A percentile compares a stretch with the other conserved stretches of the same genome.
phyloP scores from a whole-genome alignment of 805 yeast species.

The Danielia oregonensis region DNA sequence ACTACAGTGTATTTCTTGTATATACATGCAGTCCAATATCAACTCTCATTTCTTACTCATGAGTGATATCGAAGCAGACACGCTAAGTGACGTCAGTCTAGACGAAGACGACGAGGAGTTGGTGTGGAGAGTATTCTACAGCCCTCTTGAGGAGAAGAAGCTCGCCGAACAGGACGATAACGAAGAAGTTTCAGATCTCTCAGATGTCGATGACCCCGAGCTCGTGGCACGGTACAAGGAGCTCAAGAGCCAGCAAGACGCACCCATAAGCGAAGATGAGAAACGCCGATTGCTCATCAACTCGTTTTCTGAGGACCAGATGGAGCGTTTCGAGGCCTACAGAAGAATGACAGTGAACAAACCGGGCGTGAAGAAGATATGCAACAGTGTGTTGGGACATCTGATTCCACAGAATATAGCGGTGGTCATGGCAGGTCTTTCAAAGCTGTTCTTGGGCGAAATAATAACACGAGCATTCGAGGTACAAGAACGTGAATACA shows the following conservation, averaged over 20 bases:
- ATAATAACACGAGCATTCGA: constrained; percentile 77
- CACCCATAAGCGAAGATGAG: constrained; percentile 45
- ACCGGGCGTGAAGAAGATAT: constrained; percentile 74
- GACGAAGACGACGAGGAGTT: constrained; percentile 45
- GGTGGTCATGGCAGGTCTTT: constrained; percentile 77
- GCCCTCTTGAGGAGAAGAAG: constrained; percentile 18
- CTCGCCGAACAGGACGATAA: constrained; percentile 10
- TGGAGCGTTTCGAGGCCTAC: constrained; percentile 82
- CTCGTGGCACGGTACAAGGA: constrained; percentile 28
- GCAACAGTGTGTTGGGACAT: constrained; percentile 75
- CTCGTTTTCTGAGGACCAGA: constrained; percentile 75
- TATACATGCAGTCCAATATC: too few relatives aligned
- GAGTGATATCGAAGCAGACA: constrained; percentile 17
- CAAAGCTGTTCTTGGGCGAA: constrained; percentile 88
- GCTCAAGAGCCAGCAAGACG: constrained; percentile 30
- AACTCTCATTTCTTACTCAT: too few relatives aligned
- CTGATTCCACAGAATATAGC: constrained; percentile 77
- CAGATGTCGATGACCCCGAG: constrained; percentile 15
- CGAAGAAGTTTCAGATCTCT: constrained; percentile 14
- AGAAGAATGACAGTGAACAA: constrained; percentile 64
- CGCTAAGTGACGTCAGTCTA: constrained; percentile 35
- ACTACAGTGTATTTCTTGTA: too few relatives aligned
- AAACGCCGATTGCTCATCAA: constrained; percentile 61
- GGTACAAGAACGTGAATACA: constrained; percentile 56
- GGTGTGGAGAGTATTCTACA: constrained; percentile 40